Evolutionary conservation across 352 stramenopile genomes (phyloP).

Genomic region (Pythium periplocum): DNA sequence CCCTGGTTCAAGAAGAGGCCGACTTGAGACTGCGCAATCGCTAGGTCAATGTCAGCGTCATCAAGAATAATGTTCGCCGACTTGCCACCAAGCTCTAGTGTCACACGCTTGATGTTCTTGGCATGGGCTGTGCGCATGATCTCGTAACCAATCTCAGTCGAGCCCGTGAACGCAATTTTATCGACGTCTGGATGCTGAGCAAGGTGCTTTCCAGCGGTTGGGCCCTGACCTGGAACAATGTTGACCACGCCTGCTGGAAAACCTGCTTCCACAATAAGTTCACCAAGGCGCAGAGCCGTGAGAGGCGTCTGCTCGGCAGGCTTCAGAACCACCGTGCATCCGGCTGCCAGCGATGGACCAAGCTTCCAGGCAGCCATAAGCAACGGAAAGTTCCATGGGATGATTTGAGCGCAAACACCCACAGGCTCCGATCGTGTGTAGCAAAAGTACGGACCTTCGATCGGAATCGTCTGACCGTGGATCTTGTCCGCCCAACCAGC

Average conservation of each 20-base stretch:
- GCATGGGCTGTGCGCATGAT: conserved; percentile 52
- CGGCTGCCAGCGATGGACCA: conserved; percentile 80
- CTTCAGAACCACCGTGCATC: conserved; percentile 93
- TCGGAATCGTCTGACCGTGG: conserved; percentile 63
- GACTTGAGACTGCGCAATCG: conserved; percentile 38
- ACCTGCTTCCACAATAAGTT: conserved; percentile 73
- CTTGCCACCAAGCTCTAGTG: conserved; percentile 75
- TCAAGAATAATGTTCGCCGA: conserved; percentile 69
- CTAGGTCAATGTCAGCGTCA: conserved; percentile 63
- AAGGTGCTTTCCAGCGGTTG: conserved; percentile 32
- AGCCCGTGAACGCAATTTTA: conserved; percentile 84
- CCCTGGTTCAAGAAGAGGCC: conserved; percentile 85
- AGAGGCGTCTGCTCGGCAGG: conserved; percentile 92
- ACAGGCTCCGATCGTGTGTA: conserved; percentile 71
- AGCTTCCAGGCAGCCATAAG: conserved; percentile 95
- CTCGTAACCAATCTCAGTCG: conserved; percentile 49
- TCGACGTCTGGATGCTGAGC: conserved; percentile 53
- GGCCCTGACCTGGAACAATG: conserved; percentile 53
- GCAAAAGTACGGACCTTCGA: conserved; percentile 40
- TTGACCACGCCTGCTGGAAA: conserved; percentile 81
- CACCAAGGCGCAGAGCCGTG: conserved; percentile 82
- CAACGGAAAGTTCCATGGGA: conserved; percentile 96
- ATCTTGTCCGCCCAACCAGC: conserved; percentile 86
- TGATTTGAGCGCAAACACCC: conserved; percentile 88
- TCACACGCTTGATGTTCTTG: conserved; percentile 68